Evolutionary conservation across 2,329 filamentous ascomycete species (phyloP), one percentile per base, ranked within the genome.

Genomic region (Pestalotiopsis sp.): DNA sequence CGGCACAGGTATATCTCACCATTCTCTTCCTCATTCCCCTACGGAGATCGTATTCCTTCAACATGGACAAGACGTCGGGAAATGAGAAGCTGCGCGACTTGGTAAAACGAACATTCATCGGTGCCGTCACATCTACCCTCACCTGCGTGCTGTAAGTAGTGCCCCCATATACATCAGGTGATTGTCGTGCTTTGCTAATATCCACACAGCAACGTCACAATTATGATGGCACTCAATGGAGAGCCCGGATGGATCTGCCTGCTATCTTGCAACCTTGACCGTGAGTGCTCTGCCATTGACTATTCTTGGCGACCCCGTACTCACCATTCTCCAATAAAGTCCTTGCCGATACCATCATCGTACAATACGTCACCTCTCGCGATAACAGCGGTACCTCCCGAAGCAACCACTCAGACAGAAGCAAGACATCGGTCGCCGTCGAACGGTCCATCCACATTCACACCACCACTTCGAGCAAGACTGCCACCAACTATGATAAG

Each of bases 191-290:
- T 27, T 9, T 9, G n/a, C 45, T 52, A 52, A 36, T 27, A 3
- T 59, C 56, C 36, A 52, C 49, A 6, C 17, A 89, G 87, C 3
- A 91, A 91, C 74, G 77, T 91, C 2, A 84, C 85, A 2, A 83
- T 91, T 0, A 78, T 91, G 1, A 86, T 89, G 81, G 83, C 82
- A 1, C 82, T 91, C 2, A 78, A 87, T 31, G 89, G 89, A 13
- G 89, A 91, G 74, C 88, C 86, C 2, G 89, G 86, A 3, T 91
- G 89, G 89, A 83, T 91, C 3, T 91, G 89, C 71, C 82, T 91
- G 4, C 88, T 90, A 81, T 89, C 87, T 73, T 92, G 89, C 74
- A 91, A 91, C 73, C 83, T 84, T 70, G 89, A 91, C 74, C 85
- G 88, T 89, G 77, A 73, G 83, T 66, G 9, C 79, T 52, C 45